Percentiles rank a stretch among this genome's conserved stretches.
These are phyloP conservation scores for Cutaneotrichosporon sp. DNA, from an alignment of 1,284 basidiomycete species.

Conservation along the genomic window DNA sequence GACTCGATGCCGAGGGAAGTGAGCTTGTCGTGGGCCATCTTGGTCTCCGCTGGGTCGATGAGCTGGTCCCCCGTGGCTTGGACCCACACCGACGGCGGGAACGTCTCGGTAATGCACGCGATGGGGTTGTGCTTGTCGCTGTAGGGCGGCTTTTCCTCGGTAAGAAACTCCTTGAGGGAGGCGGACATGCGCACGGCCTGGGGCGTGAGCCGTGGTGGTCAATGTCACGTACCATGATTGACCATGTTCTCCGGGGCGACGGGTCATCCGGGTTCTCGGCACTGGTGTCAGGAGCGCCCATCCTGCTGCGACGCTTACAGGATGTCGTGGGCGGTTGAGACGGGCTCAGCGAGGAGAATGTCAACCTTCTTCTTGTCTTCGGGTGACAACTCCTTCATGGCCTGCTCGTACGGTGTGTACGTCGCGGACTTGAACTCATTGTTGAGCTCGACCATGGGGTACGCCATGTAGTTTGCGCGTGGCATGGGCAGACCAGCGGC, in stretches of 20 bases:
- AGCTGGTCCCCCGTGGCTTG: background rate
- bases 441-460: slow-evolving; percentile 1
- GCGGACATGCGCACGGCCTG: background rate
- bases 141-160: background rate
- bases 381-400: background rate
- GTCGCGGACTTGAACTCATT: background rate
- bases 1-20: background rate
- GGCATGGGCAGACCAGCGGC: slow-evolving; percentile 1
- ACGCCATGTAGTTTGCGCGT: background rate
- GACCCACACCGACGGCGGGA: slow-evolving; percentile 1
- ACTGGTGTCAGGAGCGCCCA: background rate
- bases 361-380: background rate
- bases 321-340: background rate
- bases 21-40: background rate
- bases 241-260: background rate
- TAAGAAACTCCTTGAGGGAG: background rate
- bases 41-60: background rate
- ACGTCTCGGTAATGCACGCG: background rate
- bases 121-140: background rate
- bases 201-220: background rate
- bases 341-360: background rate
- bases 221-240: background rate
- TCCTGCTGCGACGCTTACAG: background rate
- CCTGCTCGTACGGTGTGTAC: background rate
- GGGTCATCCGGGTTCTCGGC: background rate